Evolutionary conservation across 2,329 filamentous ascomycete species (phyloP), one percentile per base, ranked within the genome.

Genomic region (Rhynchosporium agropyri): DNA sequence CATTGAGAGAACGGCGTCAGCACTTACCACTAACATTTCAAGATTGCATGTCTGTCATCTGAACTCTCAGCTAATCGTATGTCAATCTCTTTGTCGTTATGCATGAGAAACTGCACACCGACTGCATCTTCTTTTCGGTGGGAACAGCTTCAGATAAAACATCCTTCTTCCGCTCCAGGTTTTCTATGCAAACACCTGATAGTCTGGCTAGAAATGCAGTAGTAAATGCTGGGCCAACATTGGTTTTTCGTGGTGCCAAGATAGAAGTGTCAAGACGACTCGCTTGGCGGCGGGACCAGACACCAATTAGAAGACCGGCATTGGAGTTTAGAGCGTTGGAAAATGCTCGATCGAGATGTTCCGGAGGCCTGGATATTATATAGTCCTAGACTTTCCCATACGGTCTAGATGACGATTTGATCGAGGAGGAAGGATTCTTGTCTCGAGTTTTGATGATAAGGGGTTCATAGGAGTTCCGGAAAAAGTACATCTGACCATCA

Each of bases 221-320:
- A 28, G 33, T 28, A 20, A 54, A 54, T 42, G 33, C 51, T 54
- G 51, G 51, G 51, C 51, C 12, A 54, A 54, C 31, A 26, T 54
- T 36, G 29, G 28, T 36, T 40, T 54, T 36, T 54, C 51, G 38
- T 54, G 33, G 36, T 54, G 51, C 51, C 51, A 54, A 54, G 51
- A 42, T 42, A 2, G 33, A 40, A 33, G 36, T 28, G 36, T 12
- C 31, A 28, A 3, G 15, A 38, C 28, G 40, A 33, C 28, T 29
- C 4, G 15, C 51, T 54, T 54, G 51, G 51, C 51, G n/a, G 20
- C 36, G 33, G 51, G 51, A 54, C 38, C 36, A 29, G 33, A 54
- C 33, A 54, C 51, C 51, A 54, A 54, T 54, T 40, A 36, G 51
- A 42, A 10, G 13, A 54, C 51, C 33, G 51, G 33, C 51, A 54